Evolutionary conservation across 139 green algal species (phyloP).

Genomic region (Medakamo hakoo): DNA sequence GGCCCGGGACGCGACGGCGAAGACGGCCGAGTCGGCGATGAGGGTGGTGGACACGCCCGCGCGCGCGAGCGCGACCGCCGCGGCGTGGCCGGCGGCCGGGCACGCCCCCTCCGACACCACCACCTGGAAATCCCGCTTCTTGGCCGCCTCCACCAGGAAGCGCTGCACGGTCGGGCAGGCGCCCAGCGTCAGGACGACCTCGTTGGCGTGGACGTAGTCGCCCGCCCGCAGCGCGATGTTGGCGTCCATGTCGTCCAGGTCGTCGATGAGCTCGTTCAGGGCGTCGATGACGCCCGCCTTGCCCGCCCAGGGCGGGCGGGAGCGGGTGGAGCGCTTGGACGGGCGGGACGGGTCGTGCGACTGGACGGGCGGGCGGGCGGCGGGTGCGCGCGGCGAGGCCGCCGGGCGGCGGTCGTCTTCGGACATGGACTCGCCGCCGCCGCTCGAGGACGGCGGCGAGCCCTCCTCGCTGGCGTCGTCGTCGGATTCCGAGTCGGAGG

Average conservation of each 20-base stretch:
- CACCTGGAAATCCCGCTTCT: constrained; percentile 87
- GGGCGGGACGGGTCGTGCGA: background rate
- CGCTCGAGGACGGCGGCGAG: background rate
- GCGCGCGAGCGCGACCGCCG: constrained; percentile 65
- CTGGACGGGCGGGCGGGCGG: background rate
- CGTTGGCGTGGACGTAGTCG: constrained; percentile 87
- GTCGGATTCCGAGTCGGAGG: constrained; percentile 3
- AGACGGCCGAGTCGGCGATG: constrained; percentile 81
- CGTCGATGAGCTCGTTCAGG: constrained; percentile 86
- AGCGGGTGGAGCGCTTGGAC: background rate
- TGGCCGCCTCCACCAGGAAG: constrained; percentile 70
- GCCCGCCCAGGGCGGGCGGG: constrained; percentile 24
- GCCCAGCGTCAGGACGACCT: constrained; percentile 76
- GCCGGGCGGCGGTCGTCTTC: background rate
- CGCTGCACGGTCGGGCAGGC: constrained; percentile 51
- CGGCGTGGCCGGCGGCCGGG: constrained; percentile 61
- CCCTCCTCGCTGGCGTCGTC: background rate
- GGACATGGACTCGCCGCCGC: background rate
- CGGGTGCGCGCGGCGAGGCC: too few relatives aligned
- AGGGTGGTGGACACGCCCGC: constrained; percentile 64
- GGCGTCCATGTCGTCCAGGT: constrained; percentile 72
- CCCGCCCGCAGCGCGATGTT: constrained; percentile 50
- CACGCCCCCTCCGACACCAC: constrained; percentile 85
- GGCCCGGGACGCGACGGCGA: constrained; percentile 90
- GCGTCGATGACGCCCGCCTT: constrained; percentile 72